Evolutionary conservation across 371 early-diverging fungal genomes (phyloP).

Genomic region (Chytridiales sp.): DNA sequence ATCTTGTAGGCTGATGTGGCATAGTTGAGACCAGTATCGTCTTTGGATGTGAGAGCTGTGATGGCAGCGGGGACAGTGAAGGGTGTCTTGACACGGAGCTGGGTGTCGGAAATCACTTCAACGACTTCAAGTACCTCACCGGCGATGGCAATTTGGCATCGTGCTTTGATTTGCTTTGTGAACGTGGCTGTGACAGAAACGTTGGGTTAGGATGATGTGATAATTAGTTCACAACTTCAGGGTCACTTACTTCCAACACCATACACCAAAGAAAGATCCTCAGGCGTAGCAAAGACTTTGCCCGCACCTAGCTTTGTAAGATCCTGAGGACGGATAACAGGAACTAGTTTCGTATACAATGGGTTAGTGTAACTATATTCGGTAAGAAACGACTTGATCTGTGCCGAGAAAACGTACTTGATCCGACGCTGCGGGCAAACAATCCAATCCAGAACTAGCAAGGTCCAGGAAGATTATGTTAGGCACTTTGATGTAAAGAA

Average conservation of each 20-base stretch:
- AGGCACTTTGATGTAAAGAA: too few species aligned
- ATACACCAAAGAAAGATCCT: conserved; percentile 61
- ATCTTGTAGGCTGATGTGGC: conserved; percentile 59
- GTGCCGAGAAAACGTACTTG: conserved; percentile 28
- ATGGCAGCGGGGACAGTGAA: conserved; percentile 57
- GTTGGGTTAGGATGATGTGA: neutral
- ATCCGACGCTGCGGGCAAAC: conserved; percentile 60
- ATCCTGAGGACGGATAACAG: conserved; percentile 93
- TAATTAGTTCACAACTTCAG: neutral
- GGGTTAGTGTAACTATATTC: neutral
- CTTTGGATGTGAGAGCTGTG: conserved; percentile 50
- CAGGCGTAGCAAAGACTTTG: conserved; percentile 60
- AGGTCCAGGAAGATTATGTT: conserved; percentile 49
- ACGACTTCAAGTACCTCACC: conserved; percentile 65
- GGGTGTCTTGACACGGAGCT: conserved; percentile 57
- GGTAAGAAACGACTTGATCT: neutral
- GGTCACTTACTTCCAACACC: conserved; percentile 54
- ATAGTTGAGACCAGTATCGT: conserved; percentile 1
- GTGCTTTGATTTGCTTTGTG: conserved; percentile 61
- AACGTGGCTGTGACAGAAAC: conserved; percentile 54
- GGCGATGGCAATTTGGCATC: conserved; percentile 61
- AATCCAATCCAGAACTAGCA: conserved; percentile 73
- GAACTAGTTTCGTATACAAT: conserved; percentile 55
- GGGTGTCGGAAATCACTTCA: conserved; percentile 79
- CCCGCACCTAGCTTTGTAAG: conserved; percentile 73